Evolutionary conservation across 2,329 filamentous ascomycete species (phyloP).

Genomic region (Lasiodiplodia sp.): DNA sequence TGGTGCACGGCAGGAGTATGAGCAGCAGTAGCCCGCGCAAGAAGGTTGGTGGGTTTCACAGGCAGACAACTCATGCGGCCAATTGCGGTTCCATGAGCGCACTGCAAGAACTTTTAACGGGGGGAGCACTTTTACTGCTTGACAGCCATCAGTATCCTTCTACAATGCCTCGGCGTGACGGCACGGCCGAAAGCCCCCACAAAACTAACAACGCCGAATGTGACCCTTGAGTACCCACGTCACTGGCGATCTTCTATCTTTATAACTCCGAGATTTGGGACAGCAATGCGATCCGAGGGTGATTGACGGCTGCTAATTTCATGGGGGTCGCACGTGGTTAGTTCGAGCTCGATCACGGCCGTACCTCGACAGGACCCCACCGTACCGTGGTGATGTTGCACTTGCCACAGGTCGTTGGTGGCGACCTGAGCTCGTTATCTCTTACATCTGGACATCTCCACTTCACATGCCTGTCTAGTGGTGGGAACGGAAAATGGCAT

Average conservation of each 20-base stretch:
- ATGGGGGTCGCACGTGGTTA: background rate
- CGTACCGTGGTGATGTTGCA: background rate
- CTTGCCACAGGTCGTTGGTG: background rate
- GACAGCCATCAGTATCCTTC: background rate
- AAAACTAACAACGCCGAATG: background rate
- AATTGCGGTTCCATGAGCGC: too few species aligned
- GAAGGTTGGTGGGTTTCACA: background rate
- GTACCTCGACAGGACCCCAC: background rate
- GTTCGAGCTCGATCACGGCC: background rate
- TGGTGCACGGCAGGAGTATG: background rate
- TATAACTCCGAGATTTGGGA: background rate
- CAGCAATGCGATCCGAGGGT: background rate
- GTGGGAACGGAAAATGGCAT: slow-evolving; percentile 1
- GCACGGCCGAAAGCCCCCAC: background rate
- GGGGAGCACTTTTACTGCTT: background rate
- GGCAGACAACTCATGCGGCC: background rate
- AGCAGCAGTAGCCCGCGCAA: background rate
- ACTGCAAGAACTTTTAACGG: background rate
- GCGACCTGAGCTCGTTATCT: background rate
- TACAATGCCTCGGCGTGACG: background rate
- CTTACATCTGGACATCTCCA: background rate
- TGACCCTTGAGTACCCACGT: background rate
- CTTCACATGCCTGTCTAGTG: background rate
- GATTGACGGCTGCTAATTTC: background rate
- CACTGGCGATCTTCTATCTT: background rate